Evolutionary conservation across 257 asterid species (phyloP), one percentile per base, ranked within the genome.

Genomic region (Solanum lycopersicoides): DNA sequence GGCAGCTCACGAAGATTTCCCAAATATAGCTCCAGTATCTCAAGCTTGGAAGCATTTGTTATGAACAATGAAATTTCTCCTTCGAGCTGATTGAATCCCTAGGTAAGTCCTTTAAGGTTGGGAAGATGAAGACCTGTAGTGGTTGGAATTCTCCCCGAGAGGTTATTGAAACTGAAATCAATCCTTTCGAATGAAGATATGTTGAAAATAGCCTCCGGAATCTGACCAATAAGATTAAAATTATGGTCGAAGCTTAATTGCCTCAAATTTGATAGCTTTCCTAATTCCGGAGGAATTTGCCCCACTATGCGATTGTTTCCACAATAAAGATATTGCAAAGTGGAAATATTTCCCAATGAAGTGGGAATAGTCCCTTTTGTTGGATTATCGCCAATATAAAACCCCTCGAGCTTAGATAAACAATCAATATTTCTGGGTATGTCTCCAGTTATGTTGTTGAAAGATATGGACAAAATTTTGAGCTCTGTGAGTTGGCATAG

Each of bases 201-300:
- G 86, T 91, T 91, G 87, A 90, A 91, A 71, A 91, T 90, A 37
- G 7, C 34, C 15, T 77, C 76, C 66, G 93, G 92, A 74, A 91
- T 91, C n/a, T 37, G 88, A 23, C 93, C 93, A 6, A 85, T 82
- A 7, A 91, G 84, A 56, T 86, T 83, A 76, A 0, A 39, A 83
- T 89, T 86, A 30, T 2, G 13, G 13, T 50, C 86, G 42, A 90
- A 86, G 7, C 45, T 86, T 5, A 75, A 9, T 75, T 39, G 6
- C 79, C 83, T 63, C 88, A 91, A 74, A 53, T 91, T 90, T 15
- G 74, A 44, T 30, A 91, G 83, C 25, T 82, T 89, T 30, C 89
- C 90, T 42, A 91, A n/a, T 39, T 89, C 89, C 2, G 16, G 71
- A 3, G 93, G 93, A 37, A 91, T 86, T 3, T 5, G 11, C n/a